Percentiles rank a stretch among this genome's conserved stretches.
phyloP scores from a whole-genome alignment of 1,284 basidiomycete species.

The Schizopora paradoxa region DNA sequence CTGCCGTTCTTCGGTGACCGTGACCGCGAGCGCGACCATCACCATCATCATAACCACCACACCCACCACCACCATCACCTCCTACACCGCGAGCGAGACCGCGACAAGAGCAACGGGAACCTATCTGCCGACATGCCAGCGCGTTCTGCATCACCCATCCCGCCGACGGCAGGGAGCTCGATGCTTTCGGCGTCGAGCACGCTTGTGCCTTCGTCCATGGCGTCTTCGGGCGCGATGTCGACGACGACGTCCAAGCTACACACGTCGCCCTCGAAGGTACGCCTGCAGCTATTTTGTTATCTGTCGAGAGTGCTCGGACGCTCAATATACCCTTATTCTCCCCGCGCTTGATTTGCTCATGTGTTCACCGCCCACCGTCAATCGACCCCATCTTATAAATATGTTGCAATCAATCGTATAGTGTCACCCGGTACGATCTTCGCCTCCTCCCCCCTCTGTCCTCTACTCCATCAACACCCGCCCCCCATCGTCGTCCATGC shows the following conservation, averaged over 20 bases:
- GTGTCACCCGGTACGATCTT: not conserved
- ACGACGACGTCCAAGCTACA: conserved; percentile 30
- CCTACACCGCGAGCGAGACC: conserved; percentile 5
- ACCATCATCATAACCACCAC: not conserved
- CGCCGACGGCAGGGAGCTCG: not conserved
- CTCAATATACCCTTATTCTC: not conserved
- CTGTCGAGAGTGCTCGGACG: not conserved
- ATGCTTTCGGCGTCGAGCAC: conserved; percentile 3
- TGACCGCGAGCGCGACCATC: not conserved
- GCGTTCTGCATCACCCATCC: not conserved
- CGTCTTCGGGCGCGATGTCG: conserved; percentile 11
- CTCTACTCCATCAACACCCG: not conserved
- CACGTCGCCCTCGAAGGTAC: conserved; percentile 64
- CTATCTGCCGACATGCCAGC: not conserved
- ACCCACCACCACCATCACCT: not conserved
- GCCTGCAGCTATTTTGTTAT: not conserved
- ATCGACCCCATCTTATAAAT: too few species aligned
- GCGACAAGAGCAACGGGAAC: not conserved
- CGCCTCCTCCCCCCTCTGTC: not conserved
- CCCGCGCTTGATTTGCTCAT: not conserved
- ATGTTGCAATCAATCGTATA: too few species aligned
- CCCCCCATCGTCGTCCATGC: conserved; percentile 6
- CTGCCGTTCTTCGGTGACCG: not conserved
- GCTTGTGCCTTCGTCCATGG: not conserved
- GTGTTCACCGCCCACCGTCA: not conserved